These are phyloP conservation scores for Musa balbisiana DNA, from an alignment of 202 grass and related monocot genomes.

Conservation along the genomic window DNA sequence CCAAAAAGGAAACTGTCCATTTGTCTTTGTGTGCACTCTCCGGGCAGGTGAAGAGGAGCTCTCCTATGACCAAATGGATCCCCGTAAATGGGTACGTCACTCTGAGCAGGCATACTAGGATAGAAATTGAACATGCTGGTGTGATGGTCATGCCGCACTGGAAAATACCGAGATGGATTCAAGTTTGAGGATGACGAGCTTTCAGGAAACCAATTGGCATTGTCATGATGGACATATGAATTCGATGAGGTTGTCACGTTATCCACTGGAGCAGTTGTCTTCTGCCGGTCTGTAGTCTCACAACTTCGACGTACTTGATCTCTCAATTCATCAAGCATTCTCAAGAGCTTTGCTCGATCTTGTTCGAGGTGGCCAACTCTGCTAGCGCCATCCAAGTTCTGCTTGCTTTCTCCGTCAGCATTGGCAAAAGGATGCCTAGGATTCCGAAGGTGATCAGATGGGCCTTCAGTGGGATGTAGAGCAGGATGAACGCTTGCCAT, in stretches of 20 bases:
- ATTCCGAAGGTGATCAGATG: slow-evolving; percentile 29
- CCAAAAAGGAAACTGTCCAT: slow-evolving; percentile 58
- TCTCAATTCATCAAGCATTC: slow-evolving; percentile 89
- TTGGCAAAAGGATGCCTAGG: slow-evolving; percentile 19
- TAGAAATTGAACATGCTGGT: slow-evolving; percentile 32
- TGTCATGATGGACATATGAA: slow-evolving; percentile 39
- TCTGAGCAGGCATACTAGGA: slow-evolving; percentile 37
- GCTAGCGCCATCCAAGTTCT: slow-evolving; percentile 27
- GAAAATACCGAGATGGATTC: slow-evolving; percentile 38
- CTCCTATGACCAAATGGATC: slow-evolving; percentile 34
- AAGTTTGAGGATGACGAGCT: slow-evolving; percentile 44
- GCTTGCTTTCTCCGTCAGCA: slow-evolving; percentile 16
- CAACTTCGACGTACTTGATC: slow-evolving; percentile 80
- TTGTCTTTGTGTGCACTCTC: slow-evolving; percentile 42
- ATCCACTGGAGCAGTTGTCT: slow-evolving; percentile 25
- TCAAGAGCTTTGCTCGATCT: slow-evolving; percentile 63
- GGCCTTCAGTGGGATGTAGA: slow-evolving; percentile 22
- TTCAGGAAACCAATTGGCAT: slow-evolving; percentile 38
- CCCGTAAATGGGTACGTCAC: slow-evolving; percentile 25
- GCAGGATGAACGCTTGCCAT: neutral
- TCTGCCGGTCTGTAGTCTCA: slow-evolving; percentile 42
- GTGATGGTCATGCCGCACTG: slow-evolving; percentile 40
- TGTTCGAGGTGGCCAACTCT: slow-evolving; percentile 21
- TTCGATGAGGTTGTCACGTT: slow-evolving; percentile 22
- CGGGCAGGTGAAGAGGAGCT: slow-evolving; percentile 31